Evolutionary conservation across 805 yeast genomes (phyloP), one percentile per base, ranked within the genome.

Genomic region (Dipodascus geniculatus): DNA sequence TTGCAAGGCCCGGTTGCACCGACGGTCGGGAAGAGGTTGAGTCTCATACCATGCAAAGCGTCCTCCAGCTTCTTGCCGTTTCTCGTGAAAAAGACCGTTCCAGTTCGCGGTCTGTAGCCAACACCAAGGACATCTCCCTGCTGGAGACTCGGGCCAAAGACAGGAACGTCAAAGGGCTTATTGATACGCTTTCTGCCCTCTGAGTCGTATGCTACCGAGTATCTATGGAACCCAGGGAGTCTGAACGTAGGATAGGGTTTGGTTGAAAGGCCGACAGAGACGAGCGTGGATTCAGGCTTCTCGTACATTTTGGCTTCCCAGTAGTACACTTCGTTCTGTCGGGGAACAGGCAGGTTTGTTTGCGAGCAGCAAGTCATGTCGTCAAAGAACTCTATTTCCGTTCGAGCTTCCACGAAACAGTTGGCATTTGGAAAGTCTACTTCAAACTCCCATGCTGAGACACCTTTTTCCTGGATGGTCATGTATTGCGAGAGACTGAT

Each of bases 101-200:
- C 96, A 17, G 87, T 74, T 48, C 88, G 74, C 1, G 87, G 81
- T 56, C 91, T 76, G 64, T 87, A 85, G 0, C 99, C 99, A 24
- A 91, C 79, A 1, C 99, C 99, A 14, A 93, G 76, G 31, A 93
- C 95, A 67, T 93, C 99, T 28, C 97, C 97, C 58, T 85, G 81
- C 35, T 79, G 76, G 62, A 82, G 60, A 60, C 77, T 56, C 64
- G 76, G 56, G 65, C 87, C 68, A 60, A 71, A 62, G 54, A 66
- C 61, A 3, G 72, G 72, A 56, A 68, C 65, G 31, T 53, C 62
- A 60, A 87, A 87, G 3, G 96, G 88, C 65, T 85, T 87, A 65
- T 87, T 88, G 57, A 79, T 76, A 53, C 97, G 76, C 54, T 95
- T 76, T 55, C 78, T 74, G 2, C 98, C 99, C 52, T 77, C 77